phyloP scores from a whole-genome alignment of 2,329 filamentous ascomycete genomes.

The Fusarium tuaranense region DNA sequence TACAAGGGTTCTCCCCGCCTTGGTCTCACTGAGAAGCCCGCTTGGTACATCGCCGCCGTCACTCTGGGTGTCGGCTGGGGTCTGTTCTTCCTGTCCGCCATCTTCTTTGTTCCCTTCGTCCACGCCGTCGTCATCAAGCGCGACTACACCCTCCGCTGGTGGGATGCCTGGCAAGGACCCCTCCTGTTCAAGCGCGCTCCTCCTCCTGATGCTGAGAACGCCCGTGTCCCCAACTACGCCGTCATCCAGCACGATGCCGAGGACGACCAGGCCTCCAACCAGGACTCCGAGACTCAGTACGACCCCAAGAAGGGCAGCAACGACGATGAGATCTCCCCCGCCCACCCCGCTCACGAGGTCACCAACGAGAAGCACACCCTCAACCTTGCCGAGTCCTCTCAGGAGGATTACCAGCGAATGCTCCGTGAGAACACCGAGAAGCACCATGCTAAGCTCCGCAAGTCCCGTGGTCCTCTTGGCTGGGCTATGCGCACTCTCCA shows the following conservation, averaged over 20 bases:
- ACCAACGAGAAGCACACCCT: constrained; percentile 57
- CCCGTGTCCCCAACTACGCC: constrained; percentile 79
- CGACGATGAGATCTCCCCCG: constrained; percentile 56
- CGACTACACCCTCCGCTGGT: constrained; percentile 74
- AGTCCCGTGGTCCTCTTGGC: constrained; percentile 75
- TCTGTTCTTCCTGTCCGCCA: constrained; percentile 66
- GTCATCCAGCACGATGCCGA: constrained; percentile 76
- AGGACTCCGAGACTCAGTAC: constrained; percentile 24
- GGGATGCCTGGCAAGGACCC: constrained; percentile 71
- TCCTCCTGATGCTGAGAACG: constrained; percentile 63
- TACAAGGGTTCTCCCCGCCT: constrained; percentile 79
- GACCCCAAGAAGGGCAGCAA: constrained; percentile 32
- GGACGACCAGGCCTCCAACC: constrained; percentile 46
- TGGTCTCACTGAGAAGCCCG: constrained; percentile 61
- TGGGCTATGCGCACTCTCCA: constrained; percentile 86
- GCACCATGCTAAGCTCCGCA: constrained; percentile 72
- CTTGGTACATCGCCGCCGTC: constrained; percentile 75
- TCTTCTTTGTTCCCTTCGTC: constrained; percentile 82
- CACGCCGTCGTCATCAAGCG: constrained; percentile 76
- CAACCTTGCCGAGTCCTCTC: constrained; percentile 52
- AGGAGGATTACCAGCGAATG: constrained; percentile 72
- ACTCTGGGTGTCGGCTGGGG: constrained; percentile 73
- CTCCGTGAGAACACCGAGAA: constrained; percentile 66
- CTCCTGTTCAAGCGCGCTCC: constrained; percentile 71
- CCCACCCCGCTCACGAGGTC: constrained; percentile 38